Evolutionary conservation across 2,329 filamentous ascomycete species (phyloP).

Genomic region (Septoria linicola): DNA sequence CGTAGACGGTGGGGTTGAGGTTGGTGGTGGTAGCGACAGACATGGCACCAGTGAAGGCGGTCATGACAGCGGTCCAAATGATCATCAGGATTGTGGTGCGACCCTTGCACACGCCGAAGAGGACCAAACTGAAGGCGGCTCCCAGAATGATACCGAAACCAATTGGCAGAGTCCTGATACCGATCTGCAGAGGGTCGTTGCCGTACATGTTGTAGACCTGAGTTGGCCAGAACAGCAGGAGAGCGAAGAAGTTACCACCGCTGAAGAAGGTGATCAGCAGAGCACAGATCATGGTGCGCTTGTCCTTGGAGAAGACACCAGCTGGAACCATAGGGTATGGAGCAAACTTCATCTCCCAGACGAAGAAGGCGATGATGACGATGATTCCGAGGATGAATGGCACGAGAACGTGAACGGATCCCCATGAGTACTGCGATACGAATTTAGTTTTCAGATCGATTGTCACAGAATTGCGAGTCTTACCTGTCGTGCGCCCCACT

Average conservation of each 20-base stretch:
- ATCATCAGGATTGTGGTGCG: conserved; percentile 62
- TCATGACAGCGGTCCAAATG: conserved; percentile 62
- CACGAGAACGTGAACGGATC: conserved; percentile 35
- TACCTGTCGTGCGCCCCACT: conserved; percentile 32
- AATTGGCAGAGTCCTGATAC: conserved; percentile 64
- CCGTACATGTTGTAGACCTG: conserved; percentile 66
- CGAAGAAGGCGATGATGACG: conserved; percentile 36
- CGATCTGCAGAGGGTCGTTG: conserved; percentile 59
- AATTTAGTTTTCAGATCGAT: conserved; percentile 5
- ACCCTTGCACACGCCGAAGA: conserved; percentile 59
- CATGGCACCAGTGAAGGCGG: conserved; percentile 49
- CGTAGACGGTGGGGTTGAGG: conserved; percentile 36
- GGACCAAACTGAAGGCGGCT: conserved; percentile 57
- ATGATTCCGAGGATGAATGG: conserved; percentile 37
- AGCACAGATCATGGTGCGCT: conserved; percentile 38
- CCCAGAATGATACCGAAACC: conserved; percentile 64
- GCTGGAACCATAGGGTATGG: conserved; percentile 39
- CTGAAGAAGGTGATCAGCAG: conserved; percentile 44
- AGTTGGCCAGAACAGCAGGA: conserved; percentile 61
- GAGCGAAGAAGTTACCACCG: conserved; percentile 42
- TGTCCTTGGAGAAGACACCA: conserved; percentile 35
- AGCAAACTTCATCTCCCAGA: conserved; percentile 36
- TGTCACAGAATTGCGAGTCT: neutral
- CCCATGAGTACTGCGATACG: conserved; percentile 34
- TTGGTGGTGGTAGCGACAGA: conserved; percentile 30